Evolutionary conservation across 2,329 filamentous ascomycete species (phyloP).

Genomic region (Aspergillus pseudonomiae): DNA sequence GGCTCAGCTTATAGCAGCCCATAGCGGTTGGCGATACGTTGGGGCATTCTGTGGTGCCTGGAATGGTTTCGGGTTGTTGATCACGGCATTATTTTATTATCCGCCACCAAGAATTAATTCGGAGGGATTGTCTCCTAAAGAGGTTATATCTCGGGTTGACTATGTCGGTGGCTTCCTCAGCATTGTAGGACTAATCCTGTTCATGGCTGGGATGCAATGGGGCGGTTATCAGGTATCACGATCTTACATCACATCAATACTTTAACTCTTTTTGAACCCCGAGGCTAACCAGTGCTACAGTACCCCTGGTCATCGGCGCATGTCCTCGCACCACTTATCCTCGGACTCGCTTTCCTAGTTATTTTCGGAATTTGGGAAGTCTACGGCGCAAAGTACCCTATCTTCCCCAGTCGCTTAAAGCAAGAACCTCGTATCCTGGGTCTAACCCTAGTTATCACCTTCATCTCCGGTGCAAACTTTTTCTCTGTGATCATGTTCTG

Average conservation of each 20-base stretch:
- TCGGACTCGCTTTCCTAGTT: conserved; percentile 48
- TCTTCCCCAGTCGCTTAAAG: conserved; percentile 49
- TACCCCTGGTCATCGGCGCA: conserved; percentile 51
- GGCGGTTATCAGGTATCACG: conserved; percentile 49
- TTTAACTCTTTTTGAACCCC: background rate
- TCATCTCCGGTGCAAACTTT: conserved; percentile 63
- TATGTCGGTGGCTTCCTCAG: conserved; percentile 54
- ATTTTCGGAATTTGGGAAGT: conserved; percentile 52
- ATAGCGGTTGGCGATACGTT: conserved; percentile 49
- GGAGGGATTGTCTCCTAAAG: conserved; percentile 37
- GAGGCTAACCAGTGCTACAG: conserved; percentile 22
- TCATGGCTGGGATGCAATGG: conserved; percentile 56
- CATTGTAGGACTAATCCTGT: conserved; percentile 51
- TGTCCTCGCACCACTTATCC: conserved; percentile 49
- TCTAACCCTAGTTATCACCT: conserved; percentile 60
- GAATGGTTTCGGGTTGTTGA: conserved; percentile 46
- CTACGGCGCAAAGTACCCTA: conserved; percentile 50
- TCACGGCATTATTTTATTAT: conserved; percentile 49
- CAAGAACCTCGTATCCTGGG: conserved; percentile 54
- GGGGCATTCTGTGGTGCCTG: conserved; percentile 47
- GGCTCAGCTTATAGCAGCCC: conserved; percentile 58
- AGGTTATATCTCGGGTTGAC: conserved; percentile 52
- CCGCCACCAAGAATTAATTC: conserved; percentile 50
- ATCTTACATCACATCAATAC: conserved; percentile 4
- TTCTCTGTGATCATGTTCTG: conserved; percentile 61